These are phyloP conservation scores for Trichoderma erinaceum DNA, from an alignment of 495 filamentous ascomycete genomes.

Conservation along the genomic window DNA sequence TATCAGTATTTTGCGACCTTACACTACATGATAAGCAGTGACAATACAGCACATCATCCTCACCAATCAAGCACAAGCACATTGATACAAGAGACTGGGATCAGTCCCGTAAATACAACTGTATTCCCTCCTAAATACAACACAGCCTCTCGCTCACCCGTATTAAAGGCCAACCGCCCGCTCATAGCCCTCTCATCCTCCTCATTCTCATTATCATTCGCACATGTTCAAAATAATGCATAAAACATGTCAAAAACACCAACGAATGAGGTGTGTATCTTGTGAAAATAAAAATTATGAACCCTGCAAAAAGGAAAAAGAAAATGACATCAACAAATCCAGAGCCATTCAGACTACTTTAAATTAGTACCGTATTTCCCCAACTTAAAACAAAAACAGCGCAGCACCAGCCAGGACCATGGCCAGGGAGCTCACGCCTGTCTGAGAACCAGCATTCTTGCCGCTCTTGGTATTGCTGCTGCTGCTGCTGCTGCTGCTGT, in stretches of 20 bases:
- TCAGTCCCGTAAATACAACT: background rate
- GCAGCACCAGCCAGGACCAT: constrained; percentile 11
- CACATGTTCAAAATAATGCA: background rate
- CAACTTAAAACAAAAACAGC: background rate
- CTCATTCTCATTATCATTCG: constrained; percentile 9
- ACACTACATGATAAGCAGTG: too few relatives aligned
- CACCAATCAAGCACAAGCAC: too few relatives aligned
- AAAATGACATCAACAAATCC: background rate
- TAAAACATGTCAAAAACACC: background rate
- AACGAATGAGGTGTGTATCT: background rate
- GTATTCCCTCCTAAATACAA: background rate
- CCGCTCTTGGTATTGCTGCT: constrained; percentile 6
- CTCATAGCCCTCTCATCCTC: background rate
- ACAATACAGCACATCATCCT: too few relatives aligned
- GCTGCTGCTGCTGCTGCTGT: constrained; percentile 2
- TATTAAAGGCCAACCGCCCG: background rate
- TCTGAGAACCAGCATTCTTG: constrained; percentile 10
- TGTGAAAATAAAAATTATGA: background rate
- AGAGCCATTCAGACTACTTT: background rate
- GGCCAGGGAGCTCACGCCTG: constrained; percentile 8
- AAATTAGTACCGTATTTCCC: too few relatives aligned
- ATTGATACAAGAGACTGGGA: background rate
- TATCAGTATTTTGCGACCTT: too few relatives aligned
- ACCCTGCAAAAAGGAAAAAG: background rate
- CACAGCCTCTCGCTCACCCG: background rate